Percentiles rank a stretch among this genome's conserved stretches.
Evolutionary conservation across 2,329 filamentous ascomycete genomes (phyloP).

Genomic region (Botryotinia narcissicola): DNA sequence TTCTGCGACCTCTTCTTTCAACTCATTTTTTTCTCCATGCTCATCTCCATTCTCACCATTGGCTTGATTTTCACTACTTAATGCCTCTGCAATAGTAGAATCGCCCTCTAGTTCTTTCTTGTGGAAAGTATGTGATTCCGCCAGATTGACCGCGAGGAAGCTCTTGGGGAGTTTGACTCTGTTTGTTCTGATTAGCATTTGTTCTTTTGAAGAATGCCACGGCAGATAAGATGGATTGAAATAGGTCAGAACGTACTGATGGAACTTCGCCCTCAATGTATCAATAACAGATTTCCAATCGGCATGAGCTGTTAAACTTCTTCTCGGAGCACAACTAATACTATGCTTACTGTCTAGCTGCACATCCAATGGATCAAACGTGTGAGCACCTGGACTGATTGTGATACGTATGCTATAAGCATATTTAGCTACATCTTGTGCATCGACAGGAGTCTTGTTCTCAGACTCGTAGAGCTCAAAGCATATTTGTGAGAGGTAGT

Average conservation of each 20-base stretch:
- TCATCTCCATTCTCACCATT: not conserved
- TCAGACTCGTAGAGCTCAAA: constrained; percentile 98
- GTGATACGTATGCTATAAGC: constrained; percentile 96
- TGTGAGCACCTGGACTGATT: constrained; percentile 92
- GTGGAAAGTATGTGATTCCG: constrained; percentile 40
- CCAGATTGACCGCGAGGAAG: constrained; percentile 40
- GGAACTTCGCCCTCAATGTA: constrained; percentile 89
- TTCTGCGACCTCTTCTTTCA: not conserved
- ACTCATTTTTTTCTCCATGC: not conserved
- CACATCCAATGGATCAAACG: constrained; percentile 93
- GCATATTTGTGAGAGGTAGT: constrained; percentile 96
- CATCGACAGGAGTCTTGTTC: constrained; percentile 48
- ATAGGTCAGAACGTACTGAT: constrained; percentile 62
- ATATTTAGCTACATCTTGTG: constrained; percentile 49
- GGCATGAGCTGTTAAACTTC: constrained; percentile 84
- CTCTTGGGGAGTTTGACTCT: constrained; percentile 41
- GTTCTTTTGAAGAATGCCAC: not conserved
- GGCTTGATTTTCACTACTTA: not conserved
- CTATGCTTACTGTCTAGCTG: constrained; percentile 95
- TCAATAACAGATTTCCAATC: constrained; percentile 98
- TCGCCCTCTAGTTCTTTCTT: constrained; percentile 31
- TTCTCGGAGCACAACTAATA: constrained; percentile 87
- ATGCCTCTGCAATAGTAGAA: not conserved
- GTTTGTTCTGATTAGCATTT: constrained; percentile 9
- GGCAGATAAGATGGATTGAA: not conserved